These are phyloP conservation scores for Priceomyces haplophilus DNA, from an alignment of 805 yeast genomes.

Conservation along the genomic window DNA sequence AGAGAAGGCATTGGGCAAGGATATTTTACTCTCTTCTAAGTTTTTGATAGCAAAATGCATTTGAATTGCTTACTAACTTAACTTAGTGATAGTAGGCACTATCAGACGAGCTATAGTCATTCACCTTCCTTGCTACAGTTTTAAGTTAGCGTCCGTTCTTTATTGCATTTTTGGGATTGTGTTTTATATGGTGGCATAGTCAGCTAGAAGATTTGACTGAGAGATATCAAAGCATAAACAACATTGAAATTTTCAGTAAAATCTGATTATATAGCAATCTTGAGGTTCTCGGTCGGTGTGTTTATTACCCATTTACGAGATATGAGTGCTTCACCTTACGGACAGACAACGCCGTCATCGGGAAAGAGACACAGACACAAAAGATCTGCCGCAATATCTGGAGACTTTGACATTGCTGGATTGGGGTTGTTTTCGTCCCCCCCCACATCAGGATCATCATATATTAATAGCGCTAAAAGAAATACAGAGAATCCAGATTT, in stretches of 20 bases:
- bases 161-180: conserved; percentile 6
- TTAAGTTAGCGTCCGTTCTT: conserved; percentile 12
- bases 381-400: conserved; percentile 84
- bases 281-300: too few species aligned
- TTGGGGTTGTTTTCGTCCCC: conserved; percentile 35
- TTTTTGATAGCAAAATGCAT: not conserved
- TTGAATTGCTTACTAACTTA: not conserved
- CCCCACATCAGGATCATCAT: conserved; percentile 3
- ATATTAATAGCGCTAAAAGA: not conserved
- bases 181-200: not conserved
- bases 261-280: too few species aligned
- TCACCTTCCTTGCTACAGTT: conserved; percentile 1
- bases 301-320: not conserved
- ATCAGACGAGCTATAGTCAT: not conserved
- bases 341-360: conserved; percentile 7
- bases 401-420: conserved; percentile 64
- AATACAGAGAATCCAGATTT: conserved; percentile 4
- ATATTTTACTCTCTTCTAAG: not conserved
- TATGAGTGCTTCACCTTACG: conserved; percentile 2
- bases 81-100: not conserved
- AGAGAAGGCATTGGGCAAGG: not conserved
- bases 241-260: too few species aligned
- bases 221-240: too few species aligned
- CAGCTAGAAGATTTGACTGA: not conserved
- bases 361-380: conserved; percentile 63